Conservation (phyloP, 139 green algal genomes). For the Yamagishiella unicocca region DNA sequence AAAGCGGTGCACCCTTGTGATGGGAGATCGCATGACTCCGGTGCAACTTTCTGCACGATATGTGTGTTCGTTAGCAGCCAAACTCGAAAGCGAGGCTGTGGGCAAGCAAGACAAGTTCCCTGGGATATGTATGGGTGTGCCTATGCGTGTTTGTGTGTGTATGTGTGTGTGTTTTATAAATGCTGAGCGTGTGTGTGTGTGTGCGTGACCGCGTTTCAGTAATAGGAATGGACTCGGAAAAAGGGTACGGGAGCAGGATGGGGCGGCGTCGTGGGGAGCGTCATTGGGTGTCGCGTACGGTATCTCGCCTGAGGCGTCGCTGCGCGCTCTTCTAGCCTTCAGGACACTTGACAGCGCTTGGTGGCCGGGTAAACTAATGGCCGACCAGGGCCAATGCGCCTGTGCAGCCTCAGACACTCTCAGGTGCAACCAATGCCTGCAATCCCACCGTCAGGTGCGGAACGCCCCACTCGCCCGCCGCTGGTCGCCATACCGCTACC, state of each 20-base stretch:
- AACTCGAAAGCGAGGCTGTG: too few species aligned
- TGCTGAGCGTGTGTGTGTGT: background rate
- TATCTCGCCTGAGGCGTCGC: background rate
- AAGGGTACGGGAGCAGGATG: too few species aligned
- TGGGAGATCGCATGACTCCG: too few species aligned
- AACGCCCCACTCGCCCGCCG: background rate
- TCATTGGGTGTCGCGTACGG: background rate
- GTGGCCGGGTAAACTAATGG: background rate
- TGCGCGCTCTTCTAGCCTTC: background rate
- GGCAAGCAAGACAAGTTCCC: background rate
- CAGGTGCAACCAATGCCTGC: too few species aligned
- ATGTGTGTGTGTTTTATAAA: background rate
- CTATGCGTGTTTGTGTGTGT: background rate
- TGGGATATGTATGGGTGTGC: background rate
- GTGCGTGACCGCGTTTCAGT: background rate
- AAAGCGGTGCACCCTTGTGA: too few species aligned
- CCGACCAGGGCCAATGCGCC: too few species aligned
- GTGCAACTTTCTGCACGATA: background rate
- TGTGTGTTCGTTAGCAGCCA: too few species aligned
- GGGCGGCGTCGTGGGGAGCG: background rate
- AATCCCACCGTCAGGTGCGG: background rate
- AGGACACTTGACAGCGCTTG: background rate
- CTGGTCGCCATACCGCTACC: background rate
- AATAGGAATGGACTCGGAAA: too few species aligned
- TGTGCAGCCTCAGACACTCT: too few species aligned